These are phyloP conservation scores for Xylogone sp. DNA, from an alignment of 2,329 filamentous ascomycete genomes.

Conservation along the genomic window DNA sequence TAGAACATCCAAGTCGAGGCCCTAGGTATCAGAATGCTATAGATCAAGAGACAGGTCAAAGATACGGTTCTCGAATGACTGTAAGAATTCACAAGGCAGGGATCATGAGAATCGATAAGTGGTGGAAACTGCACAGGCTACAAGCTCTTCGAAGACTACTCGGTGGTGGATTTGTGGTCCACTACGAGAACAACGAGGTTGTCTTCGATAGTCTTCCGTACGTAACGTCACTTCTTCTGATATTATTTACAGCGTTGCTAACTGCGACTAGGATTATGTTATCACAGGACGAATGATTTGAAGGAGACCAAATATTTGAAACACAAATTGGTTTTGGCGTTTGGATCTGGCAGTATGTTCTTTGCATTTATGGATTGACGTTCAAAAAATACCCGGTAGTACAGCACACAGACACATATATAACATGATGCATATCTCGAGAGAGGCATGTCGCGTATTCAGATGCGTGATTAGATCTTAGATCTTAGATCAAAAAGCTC, in stretches of 20 bases:
- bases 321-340: background rate
- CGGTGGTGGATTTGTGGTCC: conserved; percentile 57
- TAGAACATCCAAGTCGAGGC: conserved; percentile 63
- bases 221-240: conserved; percentile 12
- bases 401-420: background rate
- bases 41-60: conserved; percentile 53
- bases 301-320: background rate
- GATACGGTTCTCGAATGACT: conserved; percentile 59
- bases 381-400: background rate
- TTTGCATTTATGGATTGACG: background rate
- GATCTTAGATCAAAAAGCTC: background rate
- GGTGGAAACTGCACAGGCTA: conserved; percentile 69
- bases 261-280: background rate
- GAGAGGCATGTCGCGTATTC: background rate
- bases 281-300: background rate
- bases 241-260: background rate
- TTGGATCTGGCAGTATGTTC: background rate
- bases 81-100: conserved; percentile 56
- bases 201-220: conserved; percentile 55
- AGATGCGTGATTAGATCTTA: background rate
- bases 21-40: conserved; percentile 64
- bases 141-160: conserved; percentile 58
- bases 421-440: background rate
- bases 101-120: conserved; percentile 62
- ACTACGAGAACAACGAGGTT: conserved; percentile 59